Evolutionary conservation across 257 asterid species (phyloP).

Genomic region (Jasminum sambac): DNA sequence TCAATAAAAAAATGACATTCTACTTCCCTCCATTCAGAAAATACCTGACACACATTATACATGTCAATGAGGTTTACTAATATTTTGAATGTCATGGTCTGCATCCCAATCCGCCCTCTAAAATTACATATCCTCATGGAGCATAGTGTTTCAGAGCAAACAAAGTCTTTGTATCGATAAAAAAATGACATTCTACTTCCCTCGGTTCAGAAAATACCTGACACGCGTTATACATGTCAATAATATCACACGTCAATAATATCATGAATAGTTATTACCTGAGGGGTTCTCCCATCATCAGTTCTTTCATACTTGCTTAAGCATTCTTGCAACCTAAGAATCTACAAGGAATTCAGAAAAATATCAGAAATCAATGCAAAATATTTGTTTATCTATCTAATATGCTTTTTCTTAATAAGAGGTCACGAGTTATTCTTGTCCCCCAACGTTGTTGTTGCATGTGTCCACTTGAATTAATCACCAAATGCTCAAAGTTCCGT

Average conservation of each 20-base stretch:
- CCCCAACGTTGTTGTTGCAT: slow-evolving; percentile 6
- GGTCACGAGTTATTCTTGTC: slow-evolving; percentile 18
- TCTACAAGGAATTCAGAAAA: slow-evolving; percentile 50
- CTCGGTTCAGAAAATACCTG: slow-evolving; percentile 15
- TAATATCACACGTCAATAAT: slow-evolving; percentile 14
- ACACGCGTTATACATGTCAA: slow-evolving; percentile 13
- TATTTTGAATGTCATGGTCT: no score
- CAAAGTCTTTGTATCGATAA: slow-evolving; percentile 4
- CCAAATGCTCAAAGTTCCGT: slow-evolving; percentile 6
- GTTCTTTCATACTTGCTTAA: slow-evolving; percentile 89
- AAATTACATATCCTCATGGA: no score
- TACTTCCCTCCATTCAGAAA: slow-evolving; percentile 15
- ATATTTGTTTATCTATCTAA: slow-evolving; percentile 15
- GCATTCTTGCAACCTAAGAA: slow-evolving; percentile 89
- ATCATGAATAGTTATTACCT: slow-evolving; percentile 54
- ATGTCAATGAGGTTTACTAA: no score
- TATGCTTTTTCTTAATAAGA: neutral
- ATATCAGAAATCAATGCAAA: slow-evolving; percentile 21
- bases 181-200: neutral
- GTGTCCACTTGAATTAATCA: slow-evolving; percentile 4
- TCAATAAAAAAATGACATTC: neutral
- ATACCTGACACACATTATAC: slow-evolving; percentile 10
- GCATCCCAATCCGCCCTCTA: no score
- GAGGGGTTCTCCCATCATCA: slow-evolving; percentile 85
- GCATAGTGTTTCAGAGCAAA: slow-evolving; percentile 19